Evolutionary conservation across 345 rosid species (phyloP).

Genomic region (Populus deltoides): DNA sequence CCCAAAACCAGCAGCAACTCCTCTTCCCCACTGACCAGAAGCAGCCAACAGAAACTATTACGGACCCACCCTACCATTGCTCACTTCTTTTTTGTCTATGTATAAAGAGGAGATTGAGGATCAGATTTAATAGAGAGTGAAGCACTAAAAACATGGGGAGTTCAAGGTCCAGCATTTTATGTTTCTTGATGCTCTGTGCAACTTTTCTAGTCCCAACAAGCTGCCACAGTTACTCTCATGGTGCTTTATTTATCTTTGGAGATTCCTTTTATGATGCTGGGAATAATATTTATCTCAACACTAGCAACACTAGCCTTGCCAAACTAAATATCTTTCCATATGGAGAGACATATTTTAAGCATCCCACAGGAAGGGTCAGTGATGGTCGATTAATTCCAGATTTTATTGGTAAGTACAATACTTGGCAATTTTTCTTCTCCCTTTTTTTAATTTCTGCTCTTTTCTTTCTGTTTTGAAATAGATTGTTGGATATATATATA

Average conservation of each 20-base stretch:
- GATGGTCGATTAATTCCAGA: not conserved
- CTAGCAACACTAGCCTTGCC: no score
- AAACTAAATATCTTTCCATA: not conserved
- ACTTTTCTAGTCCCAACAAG: not conserved
- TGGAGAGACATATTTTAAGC: not conserved
- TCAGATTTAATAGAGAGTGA: not conserved
- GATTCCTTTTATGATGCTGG: not conserved
- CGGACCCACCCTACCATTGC: no score
- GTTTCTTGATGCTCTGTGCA: not conserved
- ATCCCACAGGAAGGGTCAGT: not conserved
- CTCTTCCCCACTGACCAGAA: no score
- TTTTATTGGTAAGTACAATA: conserved; percentile 9
- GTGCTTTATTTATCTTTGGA: not conserved
- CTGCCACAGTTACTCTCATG: not conserved
- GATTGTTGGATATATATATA: no score
- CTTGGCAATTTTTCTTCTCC: not conserved
- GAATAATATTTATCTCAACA: not conserved
- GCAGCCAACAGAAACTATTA: no score
- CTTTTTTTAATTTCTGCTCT: no score
- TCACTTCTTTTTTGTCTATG: no score
- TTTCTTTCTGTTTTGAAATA: no score
- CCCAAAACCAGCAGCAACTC: no score
- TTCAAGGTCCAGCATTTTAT: not conserved
- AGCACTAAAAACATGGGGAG: not conserved
- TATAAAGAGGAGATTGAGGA: not conserved